Evolutionary conservation across 495 filamentous ascomycete genomes (phyloP).

Genomic region (Tuber umbilicatum): DNA sequence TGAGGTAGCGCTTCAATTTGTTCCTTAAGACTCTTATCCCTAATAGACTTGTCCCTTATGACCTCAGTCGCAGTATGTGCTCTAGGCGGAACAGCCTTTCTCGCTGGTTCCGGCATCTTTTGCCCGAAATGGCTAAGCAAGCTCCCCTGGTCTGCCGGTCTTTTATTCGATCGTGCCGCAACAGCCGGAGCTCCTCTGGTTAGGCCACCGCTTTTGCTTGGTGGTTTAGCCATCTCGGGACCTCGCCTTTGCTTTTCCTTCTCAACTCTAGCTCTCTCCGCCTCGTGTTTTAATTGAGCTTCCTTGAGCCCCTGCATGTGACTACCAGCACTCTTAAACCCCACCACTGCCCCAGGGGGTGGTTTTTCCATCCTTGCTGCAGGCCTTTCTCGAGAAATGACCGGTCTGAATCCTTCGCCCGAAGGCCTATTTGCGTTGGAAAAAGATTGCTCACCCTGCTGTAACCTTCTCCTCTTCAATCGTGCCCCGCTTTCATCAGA

Average conservation of each 20-base stretch:
- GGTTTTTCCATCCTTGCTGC: constrained; percentile 29
- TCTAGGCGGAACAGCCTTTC: constrained; percentile 39
- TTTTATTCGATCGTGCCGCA: constrained; percentile 32
- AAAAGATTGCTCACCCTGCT: constrained; percentile 29
- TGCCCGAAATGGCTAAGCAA: constrained; percentile 48
- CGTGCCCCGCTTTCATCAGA: constrained; percentile 39
- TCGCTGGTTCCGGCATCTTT: constrained; percentile 15
- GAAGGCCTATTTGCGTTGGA: constrained; percentile 33
- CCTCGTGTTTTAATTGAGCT: constrained; percentile 35
- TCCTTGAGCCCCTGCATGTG: constrained; percentile 40
- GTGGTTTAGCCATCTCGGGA: constrained; percentile 20
- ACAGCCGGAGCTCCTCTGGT: constrained; percentile 27
- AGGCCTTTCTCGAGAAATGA: constrained; percentile 37
- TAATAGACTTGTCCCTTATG: constrained; percentile 38
- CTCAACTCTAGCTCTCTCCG: constrained; percentile 19
- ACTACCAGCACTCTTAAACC: constrained; percentile 32
- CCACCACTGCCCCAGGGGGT: constrained; percentile 16
- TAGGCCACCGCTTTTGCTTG: constrained; percentile 28
- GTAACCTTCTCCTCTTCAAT: constrained; percentile 44
- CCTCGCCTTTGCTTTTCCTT: constrained; percentile 39
- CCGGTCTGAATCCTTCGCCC: constrained; percentile 37
- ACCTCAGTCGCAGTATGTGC: constrained; percentile 47
- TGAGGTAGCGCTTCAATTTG: constrained; percentile 33
- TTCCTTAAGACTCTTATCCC: constrained; percentile 47
- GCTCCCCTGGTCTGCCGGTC: constrained; percentile 46